These are phyloP conservation scores for Sugiyamaella smithiae DNA, from an alignment of 805 yeast genomes.

Conservation along the genomic window DNA sequence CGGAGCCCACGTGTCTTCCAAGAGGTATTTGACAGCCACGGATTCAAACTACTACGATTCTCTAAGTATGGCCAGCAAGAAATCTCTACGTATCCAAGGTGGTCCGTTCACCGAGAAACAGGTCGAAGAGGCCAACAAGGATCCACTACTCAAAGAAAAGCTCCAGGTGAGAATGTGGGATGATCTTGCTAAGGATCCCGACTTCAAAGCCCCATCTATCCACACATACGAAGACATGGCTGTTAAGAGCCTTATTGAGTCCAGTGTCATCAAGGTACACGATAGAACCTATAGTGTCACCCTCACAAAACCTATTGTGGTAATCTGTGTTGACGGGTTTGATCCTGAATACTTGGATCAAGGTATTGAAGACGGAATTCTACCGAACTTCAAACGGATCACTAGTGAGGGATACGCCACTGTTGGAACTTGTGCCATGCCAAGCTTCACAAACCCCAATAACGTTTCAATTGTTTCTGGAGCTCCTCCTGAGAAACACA, in stretches of 20 bases:
- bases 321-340: constrained; percentile 13
- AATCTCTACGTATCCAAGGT: constrained; percentile 13
- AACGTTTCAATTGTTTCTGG: constrained; percentile 11
- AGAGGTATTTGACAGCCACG: constrained; percentile 14
- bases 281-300: background rate
- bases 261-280: constrained; percentile 1
- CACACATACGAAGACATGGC: constrained; percentile 13
- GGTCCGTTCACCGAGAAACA: constrained; percentile 14
- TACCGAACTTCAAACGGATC: constrained; percentile 3
- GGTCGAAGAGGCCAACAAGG: constrained; percentile 9
- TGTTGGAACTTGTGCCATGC: constrained; percentile 11
- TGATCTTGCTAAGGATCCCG: constrained; percentile 15
- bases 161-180: constrained; percentile 15
- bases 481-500: constrained; percentile 7
- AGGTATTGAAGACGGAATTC: constrained; percentile 6
- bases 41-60: constrained; percentile 9
- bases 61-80: constrained; percentile 12
- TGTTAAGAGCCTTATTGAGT: constrained; percentile 9
- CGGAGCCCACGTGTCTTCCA: constrained; percentile 17
- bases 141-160: constrained; percentile 16
- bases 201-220: constrained; percentile 11
- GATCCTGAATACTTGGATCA: constrained; percentile 11
- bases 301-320: background rate
- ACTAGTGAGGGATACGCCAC: background rate
- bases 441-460: constrained; percentile 12